Evolutionary conservation across 2,329 filamentous ascomycete genomes (phyloP).

Genomic region (Claviceps humidiphila): DNA sequence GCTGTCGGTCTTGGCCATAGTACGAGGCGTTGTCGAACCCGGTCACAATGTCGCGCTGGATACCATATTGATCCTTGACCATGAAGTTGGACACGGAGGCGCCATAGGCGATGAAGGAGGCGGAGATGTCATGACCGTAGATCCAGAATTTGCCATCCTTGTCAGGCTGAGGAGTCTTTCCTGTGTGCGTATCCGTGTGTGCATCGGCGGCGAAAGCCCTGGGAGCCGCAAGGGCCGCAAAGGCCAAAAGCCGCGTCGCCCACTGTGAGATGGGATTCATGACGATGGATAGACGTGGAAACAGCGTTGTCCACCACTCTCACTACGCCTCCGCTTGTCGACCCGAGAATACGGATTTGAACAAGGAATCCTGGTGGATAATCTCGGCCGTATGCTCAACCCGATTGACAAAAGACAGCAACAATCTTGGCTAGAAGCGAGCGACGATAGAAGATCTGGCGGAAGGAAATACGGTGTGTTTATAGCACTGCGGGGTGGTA

Average conservation of each 20-base stretch:
- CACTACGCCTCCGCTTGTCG: too few relatives aligned
- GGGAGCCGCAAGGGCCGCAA: conserved; percentile 10
- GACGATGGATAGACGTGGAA: not conserved
- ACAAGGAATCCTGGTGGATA: too few relatives aligned
- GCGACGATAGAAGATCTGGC: too few relatives aligned
- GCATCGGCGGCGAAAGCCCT: conserved; percentile 7
- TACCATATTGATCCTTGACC: conserved; percentile 54
- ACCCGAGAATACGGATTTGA: too few relatives aligned
- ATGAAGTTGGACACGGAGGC: conserved; percentile 60
- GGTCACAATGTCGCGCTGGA: conserved; percentile 56
- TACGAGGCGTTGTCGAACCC: conserved; percentile 66
- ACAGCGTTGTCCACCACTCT: too few relatives aligned
- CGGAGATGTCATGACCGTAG: conserved; percentile 50
- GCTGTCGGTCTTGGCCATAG: conserved; percentile 49
- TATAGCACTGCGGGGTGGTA: too few relatives aligned
- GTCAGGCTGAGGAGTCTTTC: conserved; percentile 27
- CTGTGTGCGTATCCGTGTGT: conserved; percentile 5
- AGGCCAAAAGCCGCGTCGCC: conserved; percentile 6
- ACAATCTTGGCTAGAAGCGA: too few relatives aligned
- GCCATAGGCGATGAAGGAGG: conserved; percentile 60
- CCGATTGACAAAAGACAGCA: too few relatives aligned
- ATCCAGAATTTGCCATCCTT: conserved; percentile 60
- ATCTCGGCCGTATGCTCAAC: too few relatives aligned
- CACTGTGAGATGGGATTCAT: conserved; percentile 10
- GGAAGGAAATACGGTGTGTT: too few relatives aligned